Conservation (phyloP, 208 protist species). For the Leishmania martiniquensis region DNA sequence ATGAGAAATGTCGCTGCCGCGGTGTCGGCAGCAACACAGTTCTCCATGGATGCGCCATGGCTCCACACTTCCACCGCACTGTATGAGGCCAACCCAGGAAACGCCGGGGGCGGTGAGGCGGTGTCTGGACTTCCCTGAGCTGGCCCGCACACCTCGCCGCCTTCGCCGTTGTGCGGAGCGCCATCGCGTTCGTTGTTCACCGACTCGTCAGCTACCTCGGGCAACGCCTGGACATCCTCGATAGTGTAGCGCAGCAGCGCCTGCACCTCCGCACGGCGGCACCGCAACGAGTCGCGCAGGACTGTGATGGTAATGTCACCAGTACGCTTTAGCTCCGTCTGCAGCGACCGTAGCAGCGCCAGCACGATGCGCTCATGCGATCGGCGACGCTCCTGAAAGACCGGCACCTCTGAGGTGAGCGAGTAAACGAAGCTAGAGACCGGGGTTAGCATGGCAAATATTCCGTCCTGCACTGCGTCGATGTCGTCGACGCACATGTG, state of each 20-base stretch:
- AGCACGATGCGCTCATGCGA: slow-evolving; percentile 40
- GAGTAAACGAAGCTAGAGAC: slow-evolving; percentile 60
- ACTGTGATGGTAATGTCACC: slow-evolving; percentile 45
- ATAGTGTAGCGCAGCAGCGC: slow-evolving; percentile 49
- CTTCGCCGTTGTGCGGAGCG: slow-evolving; percentile 7
- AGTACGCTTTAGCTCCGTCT: slow-evolving; percentile 50
- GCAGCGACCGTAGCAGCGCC: slow-evolving; percentile 48
- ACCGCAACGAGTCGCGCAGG: slow-evolving; percentile 68
- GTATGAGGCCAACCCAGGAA: slow-evolving; percentile 60
- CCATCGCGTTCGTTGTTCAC: slow-evolving; percentile 14
- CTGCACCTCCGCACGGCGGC: slow-evolving; percentile 45
- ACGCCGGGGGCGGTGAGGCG: slow-evolving; percentile 25
- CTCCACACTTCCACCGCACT: slow-evolving; percentile 79
- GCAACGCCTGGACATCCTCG: slow-evolving; percentile 27
- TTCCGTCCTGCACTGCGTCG: slow-evolving; percentile 58
- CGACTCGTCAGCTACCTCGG: slow-evolving; percentile 21
- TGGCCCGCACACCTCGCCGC: background rate
- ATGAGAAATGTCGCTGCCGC: slow-evolving; percentile 60
- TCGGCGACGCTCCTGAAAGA: slow-evolving; percentile 42
- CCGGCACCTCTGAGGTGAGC: slow-evolving; percentile 50
- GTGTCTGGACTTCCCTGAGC: slow-evolving; percentile 10
- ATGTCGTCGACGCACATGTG: slow-evolving; percentile 78
- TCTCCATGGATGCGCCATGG: slow-evolving; percentile 55
- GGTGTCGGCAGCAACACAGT: slow-evolving; percentile 54
- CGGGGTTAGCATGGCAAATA: slow-evolving; percentile 67